A percentile compares a stretch with the other conserved stretches of the same genome.
Conservation (phyloP, 345 rosid genomes). For the Excoecaria cochinchinensis region DNA sequence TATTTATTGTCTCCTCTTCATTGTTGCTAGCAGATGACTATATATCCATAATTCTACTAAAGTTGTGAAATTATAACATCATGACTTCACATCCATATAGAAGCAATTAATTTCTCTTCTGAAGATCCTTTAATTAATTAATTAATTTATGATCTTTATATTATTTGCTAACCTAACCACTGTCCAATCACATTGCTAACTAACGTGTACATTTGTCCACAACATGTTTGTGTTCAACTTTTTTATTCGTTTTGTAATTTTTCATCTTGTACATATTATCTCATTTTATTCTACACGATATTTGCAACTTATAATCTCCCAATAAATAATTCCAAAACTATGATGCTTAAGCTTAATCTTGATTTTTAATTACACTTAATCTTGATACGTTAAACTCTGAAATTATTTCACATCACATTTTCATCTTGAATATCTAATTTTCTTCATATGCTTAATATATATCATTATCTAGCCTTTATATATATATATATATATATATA, state of each 20-base stretch:
- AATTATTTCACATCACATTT: too few relatives aligned
- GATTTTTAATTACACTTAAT: too few relatives aligned
- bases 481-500: too few relatives aligned
- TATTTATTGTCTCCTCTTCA: not conserved
- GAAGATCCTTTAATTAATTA: not conserved
- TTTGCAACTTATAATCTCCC: too few relatives aligned
- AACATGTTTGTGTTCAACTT: not conserved
- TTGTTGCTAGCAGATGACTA: slow-evolving; percentile 8
- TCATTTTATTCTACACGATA: too few relatives aligned
- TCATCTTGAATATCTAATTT: too few relatives aligned
- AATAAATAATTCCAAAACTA: too few relatives aligned
- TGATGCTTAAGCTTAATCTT: too few relatives aligned
- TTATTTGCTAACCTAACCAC: slow-evolving; percentile 3
- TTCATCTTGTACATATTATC: too few relatives aligned
- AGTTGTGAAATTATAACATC: not conserved
- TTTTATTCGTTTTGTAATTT: not conserved
- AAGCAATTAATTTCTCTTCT: not conserved
- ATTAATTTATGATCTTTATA: not conserved
- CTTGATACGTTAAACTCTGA: too few relatives aligned
- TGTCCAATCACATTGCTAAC: not conserved
- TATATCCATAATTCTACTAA: not conserved
- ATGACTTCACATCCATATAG: not conserved
- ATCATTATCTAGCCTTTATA: too few relatives aligned
- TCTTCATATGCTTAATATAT: too few relatives aligned
- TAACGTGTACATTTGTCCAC: not conserved